Conservation (phyloP, 2,329 filamentous ascomycete genomes). For the Ceratocystis lukuohia region DNA sequence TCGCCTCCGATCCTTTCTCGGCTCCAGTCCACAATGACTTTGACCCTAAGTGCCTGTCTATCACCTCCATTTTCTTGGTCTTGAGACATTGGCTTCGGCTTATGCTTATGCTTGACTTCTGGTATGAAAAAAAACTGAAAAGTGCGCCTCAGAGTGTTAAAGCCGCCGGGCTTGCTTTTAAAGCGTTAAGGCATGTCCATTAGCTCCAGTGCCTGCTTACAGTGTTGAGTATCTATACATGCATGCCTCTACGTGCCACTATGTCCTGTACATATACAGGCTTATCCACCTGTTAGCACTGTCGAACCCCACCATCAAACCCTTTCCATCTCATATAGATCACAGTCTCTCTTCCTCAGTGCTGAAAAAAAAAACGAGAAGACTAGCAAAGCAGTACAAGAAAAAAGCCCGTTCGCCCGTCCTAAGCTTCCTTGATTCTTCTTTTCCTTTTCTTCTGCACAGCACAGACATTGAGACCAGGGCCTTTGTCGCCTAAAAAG, state of each 20-base stretch:
- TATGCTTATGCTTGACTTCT: too few species aligned
- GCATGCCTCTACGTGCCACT: not conserved
- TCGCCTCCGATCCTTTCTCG: too few species aligned
- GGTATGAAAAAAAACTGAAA: too few species aligned
- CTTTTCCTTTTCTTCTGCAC: conserved; percentile 10
- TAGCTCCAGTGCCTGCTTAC: not conserved
- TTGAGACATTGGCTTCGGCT: too few species aligned
- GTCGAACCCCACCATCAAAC: not conserved
- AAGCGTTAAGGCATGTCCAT: not conserved
- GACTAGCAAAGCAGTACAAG: not conserved
- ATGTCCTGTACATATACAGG: not conserved
- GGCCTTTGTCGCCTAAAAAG: not conserved
- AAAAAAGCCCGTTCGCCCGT: not conserved
- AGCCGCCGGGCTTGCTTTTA: too few species aligned
- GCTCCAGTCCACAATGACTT: too few species aligned
- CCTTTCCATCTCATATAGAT: not conserved
- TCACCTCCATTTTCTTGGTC: too few species aligned
- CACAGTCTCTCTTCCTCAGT: not conserved
- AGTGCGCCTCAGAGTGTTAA: too few species aligned
- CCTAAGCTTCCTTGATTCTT: conserved; percentile 1
- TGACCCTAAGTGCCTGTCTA: too few species aligned
- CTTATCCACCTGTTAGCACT: not conserved
- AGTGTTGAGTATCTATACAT: not conserved
- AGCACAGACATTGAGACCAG: conserved; percentile 2
- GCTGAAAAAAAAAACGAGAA: not conserved